Base-by-base conservation (phyloP, 768 basidiomycete species). In the Pilatotrama ljubarskyi region DNA sequence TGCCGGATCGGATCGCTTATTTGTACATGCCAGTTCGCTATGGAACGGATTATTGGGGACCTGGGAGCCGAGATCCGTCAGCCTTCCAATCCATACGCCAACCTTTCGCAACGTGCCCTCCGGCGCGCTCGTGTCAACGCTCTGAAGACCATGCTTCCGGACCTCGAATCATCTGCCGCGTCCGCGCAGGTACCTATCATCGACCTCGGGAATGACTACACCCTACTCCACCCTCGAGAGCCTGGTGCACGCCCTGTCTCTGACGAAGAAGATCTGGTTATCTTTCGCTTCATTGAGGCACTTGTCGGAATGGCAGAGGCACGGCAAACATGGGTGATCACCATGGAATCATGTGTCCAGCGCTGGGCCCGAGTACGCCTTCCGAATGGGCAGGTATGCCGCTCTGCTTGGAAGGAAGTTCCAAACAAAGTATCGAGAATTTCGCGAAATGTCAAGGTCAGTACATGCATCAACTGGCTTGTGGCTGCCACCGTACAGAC, bases 331-430 rank as follows among this genome's bases (percentile, higher is more conserved):
- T 44, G 22, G 22, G 43, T 3, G 2, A 11, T 9, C 43, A 11
- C 22, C 22, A 24, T 24, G 43, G 22, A 13, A 8, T 44, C 24
- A 22, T 13, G 22, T 7, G 43, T 44, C 1, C 43, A 25, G 9
- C 18, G 22, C 11, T 44, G 43, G 43, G 43, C 43, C 11, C 66
- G 74, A 5, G 37, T 78, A 0, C 67, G 51, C 5, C 64, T 78
- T 35, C 73, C 74, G 20, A 78, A 75, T 68, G 74, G 74, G 0
- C 77, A 79, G 61, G 64, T 75, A 46, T 72, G 68, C 13, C 64
- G 71, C 1, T 75, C 72, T 22, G 25, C 58, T 1, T 77, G 68
- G 70, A 71, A 68, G 40, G 76, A 78, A 48, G 14, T 26, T 26
- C 64, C 72, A 15, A 40, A 70, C 10, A 52, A 71, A 13, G 70